Evolutionary conservation across 257 asterid species (phyloP).

Genomic region (Petunia secreta): DNA sequence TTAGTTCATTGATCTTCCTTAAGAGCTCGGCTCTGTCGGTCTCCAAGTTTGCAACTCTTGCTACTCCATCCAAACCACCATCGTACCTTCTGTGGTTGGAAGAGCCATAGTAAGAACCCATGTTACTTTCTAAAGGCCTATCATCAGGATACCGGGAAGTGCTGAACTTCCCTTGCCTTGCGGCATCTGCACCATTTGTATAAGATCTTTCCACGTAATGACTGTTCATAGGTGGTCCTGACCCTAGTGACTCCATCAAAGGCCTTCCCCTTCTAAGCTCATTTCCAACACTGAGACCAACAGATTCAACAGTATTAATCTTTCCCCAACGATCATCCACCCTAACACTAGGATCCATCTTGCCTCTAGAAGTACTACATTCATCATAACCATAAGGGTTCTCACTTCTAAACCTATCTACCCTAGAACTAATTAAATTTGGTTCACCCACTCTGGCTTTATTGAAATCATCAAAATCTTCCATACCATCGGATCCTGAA

Average conservation of each 20-base stretch:
- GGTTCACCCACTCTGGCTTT: slow-evolving; percentile 48
- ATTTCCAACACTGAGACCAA: slow-evolving; percentile 31
- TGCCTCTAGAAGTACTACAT: slow-evolving; percentile 36
- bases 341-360: slow-evolving; percentile 36
- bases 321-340: slow-evolving; percentile 39
- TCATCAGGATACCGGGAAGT: slow-evolving; percentile 50
- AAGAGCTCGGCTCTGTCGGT: slow-evolving; percentile 78
- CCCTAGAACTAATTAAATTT: slow-evolving; percentile 34
- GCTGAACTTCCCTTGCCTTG: slow-evolving; percentile 48
- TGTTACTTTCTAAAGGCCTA: slow-evolving; percentile 61
- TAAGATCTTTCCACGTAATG: slow-evolving; percentile 32
- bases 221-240: slow-evolving; percentile 48
- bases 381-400: slow-evolving; percentile 45
- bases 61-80: slow-evolving; percentile 53
- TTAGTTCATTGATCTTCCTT: slow-evolving; percentile 76
- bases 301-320: slow-evolving; percentile 45
- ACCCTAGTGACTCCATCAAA: slow-evolving; percentile 46
- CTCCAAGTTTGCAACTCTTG: slow-evolving; percentile 62
- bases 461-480: slow-evolving; percentile 39
- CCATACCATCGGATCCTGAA: slow-evolving; percentile 46
- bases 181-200: slow-evolving; percentile 39
- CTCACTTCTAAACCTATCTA: slow-evolving; percentile 37
- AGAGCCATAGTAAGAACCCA: slow-evolving; percentile 51
- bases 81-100: slow-evolving; percentile 49
- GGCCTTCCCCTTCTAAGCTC: slow-evolving; percentile 46